Evolutionary conservation across 352 stramenopile genomes (phyloP), one percentile per base, ranked within the genome.

Genomic region (Albugo candida): DNA sequence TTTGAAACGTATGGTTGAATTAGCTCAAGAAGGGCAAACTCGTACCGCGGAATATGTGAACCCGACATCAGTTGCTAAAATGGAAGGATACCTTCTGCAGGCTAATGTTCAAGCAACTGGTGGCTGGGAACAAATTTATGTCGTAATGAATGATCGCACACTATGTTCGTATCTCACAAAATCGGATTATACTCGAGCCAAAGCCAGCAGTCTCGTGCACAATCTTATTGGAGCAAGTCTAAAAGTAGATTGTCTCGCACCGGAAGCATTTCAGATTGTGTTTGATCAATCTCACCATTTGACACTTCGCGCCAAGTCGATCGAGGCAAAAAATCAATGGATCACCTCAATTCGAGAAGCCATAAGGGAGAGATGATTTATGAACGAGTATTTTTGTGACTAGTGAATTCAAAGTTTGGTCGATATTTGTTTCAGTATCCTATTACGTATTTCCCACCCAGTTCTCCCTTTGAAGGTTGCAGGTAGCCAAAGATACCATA

Each of bases 81-180:
- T 87, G 13, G 77, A 72, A 6, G 78, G 78, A 16, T 91, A 91
- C 52, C 58, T 91, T 31, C 86, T 91, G 53, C 78, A 91, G 54
- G 61, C 80, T 52, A 43, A 24, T 24, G 38, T 43, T 43, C 31
- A 18, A 14, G 44, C 11, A 21, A 13, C 19, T 21, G 44, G 44
- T n/a, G 53, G 53, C 11, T 91, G 78, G 78, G 73, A 88, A 60
- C 78, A 88, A 55, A 75, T 75, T 11, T 91, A 88, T 60, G 86
- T 91, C 56, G 78, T 91, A 37, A 49, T 91, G 13, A 70, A 87
- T 58, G 78, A 76, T 20, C 59, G 60, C 19, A 69, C 83, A 51
- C 56, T 91, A 24, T 83, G 66, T 38, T 85, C 83, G 35, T 91
- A 82, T 56, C 75, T 86, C 47, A 88, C 75, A 2, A 87, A 91